Evolutionary conservation across 2,329 filamentous ascomycete genomes (phyloP).

Genomic region (Colletotrichum acutatum): DNA sequence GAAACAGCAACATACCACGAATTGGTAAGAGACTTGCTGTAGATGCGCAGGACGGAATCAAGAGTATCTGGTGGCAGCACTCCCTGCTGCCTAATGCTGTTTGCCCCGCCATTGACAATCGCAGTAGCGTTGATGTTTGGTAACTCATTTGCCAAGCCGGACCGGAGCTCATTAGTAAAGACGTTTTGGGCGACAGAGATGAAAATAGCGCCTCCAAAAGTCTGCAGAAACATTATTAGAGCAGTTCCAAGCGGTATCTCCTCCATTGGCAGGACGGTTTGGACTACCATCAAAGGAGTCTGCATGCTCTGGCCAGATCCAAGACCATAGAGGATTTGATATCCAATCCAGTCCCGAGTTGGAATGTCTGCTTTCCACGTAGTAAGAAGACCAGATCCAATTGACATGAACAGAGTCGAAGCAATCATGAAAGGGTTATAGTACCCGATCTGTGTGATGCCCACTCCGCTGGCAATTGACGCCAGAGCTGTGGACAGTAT

Average conservation of each 20-base stretch:
- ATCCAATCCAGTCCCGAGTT: slow-evolving; percentile 37
- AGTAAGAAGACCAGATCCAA: slow-evolving; percentile 38
- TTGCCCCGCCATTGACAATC: slow-evolving; percentile 16
- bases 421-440: slow-evolving; percentile 48
- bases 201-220: slow-evolving; percentile 28
- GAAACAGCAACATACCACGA: slow-evolving; percentile 22
- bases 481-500: slow-evolving; percentile 43
- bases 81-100: slow-evolving; percentile 8
- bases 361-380: not conserved
- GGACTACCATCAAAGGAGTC: slow-evolving; percentile 39
- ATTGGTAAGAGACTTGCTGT: slow-evolving; percentile 15
- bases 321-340: slow-evolving; percentile 40
- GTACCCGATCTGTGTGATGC: slow-evolving; percentile 47
- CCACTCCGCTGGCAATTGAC: slow-evolving; percentile 40
- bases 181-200: slow-evolving; percentile 26
- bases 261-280: slow-evolving; percentile 36
- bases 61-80: not conserved
- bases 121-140: slow-evolving; percentile 15
- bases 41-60: not conserved
- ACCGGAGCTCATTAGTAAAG: slow-evolving; percentile 20
- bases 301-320: slow-evolving; percentile 41
- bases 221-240: slow-evolving; percentile 28
- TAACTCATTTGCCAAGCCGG: not conserved
- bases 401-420: slow-evolving; percentile 41
- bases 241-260: slow-evolving; percentile 28